Evolutionary conservation across 1,284 basidiomycete genomes (phyloP), one percentile per base, ranked within the genome.

Genomic region (Marasmius fiardii): DNA sequence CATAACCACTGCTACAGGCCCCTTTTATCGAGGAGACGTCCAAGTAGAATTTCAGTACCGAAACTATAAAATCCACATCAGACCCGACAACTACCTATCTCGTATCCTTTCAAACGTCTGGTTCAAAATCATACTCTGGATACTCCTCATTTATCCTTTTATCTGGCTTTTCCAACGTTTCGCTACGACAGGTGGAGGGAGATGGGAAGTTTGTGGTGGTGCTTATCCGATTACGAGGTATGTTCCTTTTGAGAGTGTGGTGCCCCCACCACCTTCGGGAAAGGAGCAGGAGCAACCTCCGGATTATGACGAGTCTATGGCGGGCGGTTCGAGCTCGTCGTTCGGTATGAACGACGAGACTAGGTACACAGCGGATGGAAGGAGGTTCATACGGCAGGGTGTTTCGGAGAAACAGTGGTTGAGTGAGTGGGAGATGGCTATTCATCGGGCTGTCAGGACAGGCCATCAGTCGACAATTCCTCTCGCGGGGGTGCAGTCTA

Each of bases 131-230:
- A 60, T 88, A 5, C 70, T 82, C 12, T 77, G 79, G 59, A 68
- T 86, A 58, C 72, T 77, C 11, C 68, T 86, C 59, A 72, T 88
- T 55, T 88, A 83, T 64, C 86, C 86, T 0, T 74, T 85, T 65
- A 74, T 88, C 60, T 86, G 81, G 82, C 66, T 86, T 2, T 85
- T 76, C 67, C 74, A 76, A 59, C 76, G 74, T 5, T 81, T 79
- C 64, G 67, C 73, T 55, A 52, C 60, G 16, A 67, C 64, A 0
- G 81, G 81, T 7, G 82, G 82, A 18, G 83, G 82, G 0, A 65
- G 69, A 18, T 85, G 82, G 83, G 71, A 73, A 55, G 76, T 85
- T n/a, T 79, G 77, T 51, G 83, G 83, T 24, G 77, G 78, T 41
- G 83, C 81, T 34, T 83, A 81, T 60, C 72, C 76, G 16, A 68